A percentile compares a stretch with the other conserved stretches of the same genome.
Conservation (phyloP, 352 stramenopile genomes). For the Phytophthora constricta region DNA sequence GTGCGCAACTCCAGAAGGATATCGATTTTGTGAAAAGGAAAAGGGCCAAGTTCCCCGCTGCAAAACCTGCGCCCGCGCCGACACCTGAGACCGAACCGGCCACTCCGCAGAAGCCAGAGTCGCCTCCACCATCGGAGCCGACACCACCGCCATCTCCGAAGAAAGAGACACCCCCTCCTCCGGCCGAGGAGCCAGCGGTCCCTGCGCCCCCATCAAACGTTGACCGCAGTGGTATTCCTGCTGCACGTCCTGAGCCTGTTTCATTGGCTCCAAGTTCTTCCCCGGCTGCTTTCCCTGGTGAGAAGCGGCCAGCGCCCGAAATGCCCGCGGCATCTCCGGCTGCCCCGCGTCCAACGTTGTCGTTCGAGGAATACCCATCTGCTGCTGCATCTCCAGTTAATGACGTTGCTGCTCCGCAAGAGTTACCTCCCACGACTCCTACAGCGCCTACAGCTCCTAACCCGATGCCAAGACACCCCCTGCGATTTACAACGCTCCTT, state of each 20-base stretch:
- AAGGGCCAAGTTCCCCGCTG: slow-evolving; percentile 57
- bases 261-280: slow-evolving; percentile 48
- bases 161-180: slow-evolving; percentile 16
- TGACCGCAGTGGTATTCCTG: slow-evolving; percentile 35
- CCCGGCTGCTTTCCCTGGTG: slow-evolving; percentile 55
- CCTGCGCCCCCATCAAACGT: slow-evolving; percentile 42
- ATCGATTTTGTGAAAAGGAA: slow-evolving; percentile 84
- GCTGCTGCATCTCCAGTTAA: slow-evolving; percentile 16
- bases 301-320: slow-evolving; percentile 17
- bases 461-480: slow-evolving; percentile 32
- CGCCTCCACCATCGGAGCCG: slow-evolving; percentile 30
- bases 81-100: slow-evolving; percentile 41
- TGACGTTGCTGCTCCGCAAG: slow-evolving; percentile 17
- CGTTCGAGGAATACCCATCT: slow-evolving; percentile 27
- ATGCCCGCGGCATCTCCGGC: slow-evolving; percentile 4
- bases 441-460: slow-evolving; percentile 22
- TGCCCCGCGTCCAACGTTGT: slow-evolving; percentile 1
- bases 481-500: slow-evolving; percentile 48
- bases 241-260: slow-evolving; percentile 15
- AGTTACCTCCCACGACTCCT: slow-evolving; percentile 6
- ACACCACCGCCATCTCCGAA: slow-evolving; percentile 34
- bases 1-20: slow-evolving; percentile 82
- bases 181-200: slow-evolving; percentile 18
- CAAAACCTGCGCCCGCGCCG: slow-evolving; percentile 31
- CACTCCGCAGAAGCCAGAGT: slow-evolving; percentile 42